Conservation (phyloP, 2,329 filamentous ascomycete species). For the Diaporthe sp. region DNA sequence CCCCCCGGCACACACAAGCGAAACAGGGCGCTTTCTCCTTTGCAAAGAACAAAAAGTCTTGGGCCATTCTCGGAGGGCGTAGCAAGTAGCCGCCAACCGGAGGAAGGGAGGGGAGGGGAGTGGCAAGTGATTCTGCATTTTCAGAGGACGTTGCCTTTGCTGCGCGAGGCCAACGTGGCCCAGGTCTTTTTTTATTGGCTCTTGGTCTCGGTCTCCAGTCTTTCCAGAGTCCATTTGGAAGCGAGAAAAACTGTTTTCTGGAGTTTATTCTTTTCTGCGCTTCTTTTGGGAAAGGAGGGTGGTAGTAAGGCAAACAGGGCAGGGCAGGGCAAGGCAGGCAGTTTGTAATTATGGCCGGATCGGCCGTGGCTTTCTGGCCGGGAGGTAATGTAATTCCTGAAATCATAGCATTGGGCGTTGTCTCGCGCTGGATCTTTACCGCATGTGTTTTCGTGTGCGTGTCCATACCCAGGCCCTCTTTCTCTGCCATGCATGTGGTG, state of each 20-base stretch:
- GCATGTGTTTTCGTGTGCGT: not conserved
- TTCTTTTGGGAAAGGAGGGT: constrained; percentile 17
- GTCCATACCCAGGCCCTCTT: not conserved
- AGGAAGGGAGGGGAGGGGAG: not conserved
- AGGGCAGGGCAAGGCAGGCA: constrained; percentile 7
- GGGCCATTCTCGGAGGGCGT: not conserved
- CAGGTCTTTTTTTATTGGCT: not conserved
- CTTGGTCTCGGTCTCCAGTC: not conserved
- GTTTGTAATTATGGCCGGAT: constrained; percentile 24
- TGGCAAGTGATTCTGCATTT: constrained; percentile 25
- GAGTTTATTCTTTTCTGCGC: not conserved
- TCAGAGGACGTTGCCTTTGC: constrained; percentile 18
- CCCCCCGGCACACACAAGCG: constrained; percentile 13
- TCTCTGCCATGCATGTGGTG: not conserved
- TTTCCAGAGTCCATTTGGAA: not conserved
- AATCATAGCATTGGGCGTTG: constrained; percentile 33
- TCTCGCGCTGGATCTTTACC: not conserved
- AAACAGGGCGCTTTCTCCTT: constrained; percentile 4
- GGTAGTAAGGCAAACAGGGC: constrained; percentile 1
- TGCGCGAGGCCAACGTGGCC: constrained; percentile 6
- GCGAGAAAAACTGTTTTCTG: not conserved
- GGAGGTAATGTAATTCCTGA: constrained; percentile 11
- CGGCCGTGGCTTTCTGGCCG: constrained; percentile 17
- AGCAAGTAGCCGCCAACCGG: not conserved
- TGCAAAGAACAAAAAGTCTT: not conserved